Percentiles rank a stretch among this genome's conserved stretches.
phyloP scores from a whole-genome alignment of 352 stramenopile species.

The Pythium coloratum region DNA sequence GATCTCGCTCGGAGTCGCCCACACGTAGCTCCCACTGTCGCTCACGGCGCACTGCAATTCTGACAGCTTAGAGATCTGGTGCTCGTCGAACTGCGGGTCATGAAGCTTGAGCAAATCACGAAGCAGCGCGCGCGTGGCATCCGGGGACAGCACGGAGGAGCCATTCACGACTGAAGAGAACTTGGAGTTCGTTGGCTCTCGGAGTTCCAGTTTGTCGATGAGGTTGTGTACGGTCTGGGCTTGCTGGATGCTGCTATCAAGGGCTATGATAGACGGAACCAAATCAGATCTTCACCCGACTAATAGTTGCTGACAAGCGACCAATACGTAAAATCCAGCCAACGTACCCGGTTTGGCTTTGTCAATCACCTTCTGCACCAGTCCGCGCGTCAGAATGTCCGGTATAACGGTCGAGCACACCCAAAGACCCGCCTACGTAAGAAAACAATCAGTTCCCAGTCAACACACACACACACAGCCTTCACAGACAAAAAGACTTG shows the following conservation, averaged over 20 bases:
- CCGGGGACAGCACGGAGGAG: background rate
- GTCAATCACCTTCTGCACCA: constrained; percentile 12
- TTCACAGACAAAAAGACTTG: background rate
- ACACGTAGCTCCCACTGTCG: constrained; percentile 13
- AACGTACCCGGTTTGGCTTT: constrained; percentile 1
- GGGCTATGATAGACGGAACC: background rate
- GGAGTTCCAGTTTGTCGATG: constrained; percentile 18
- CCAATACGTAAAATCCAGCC: background rate
- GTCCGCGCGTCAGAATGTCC: constrained; percentile 4
- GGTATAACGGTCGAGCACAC: constrained; percentile 2
- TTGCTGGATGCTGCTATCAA: background rate
- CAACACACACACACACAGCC: background rate
- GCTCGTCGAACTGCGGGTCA: constrained; percentile 11
- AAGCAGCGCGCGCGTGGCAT: background rate
- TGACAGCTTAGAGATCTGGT: constrained; percentile 11
- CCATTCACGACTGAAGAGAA: background rate
- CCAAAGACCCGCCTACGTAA: constrained; percentile 10
- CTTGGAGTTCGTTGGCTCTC: background rate
- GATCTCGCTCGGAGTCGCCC: constrained; percentile 10
- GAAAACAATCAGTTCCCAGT: background rate
- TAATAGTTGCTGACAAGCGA: background rate
- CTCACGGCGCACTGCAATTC: constrained; percentile 19
- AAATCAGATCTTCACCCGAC: background rate
- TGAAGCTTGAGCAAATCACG: constrained; percentile 15
- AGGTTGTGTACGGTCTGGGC: constrained; percentile 20